A percentile compares a stretch with the other conserved stretches of the same genome.
Conservation (phyloP, 345 rosid species). For the Citrus sp. region DNA sequence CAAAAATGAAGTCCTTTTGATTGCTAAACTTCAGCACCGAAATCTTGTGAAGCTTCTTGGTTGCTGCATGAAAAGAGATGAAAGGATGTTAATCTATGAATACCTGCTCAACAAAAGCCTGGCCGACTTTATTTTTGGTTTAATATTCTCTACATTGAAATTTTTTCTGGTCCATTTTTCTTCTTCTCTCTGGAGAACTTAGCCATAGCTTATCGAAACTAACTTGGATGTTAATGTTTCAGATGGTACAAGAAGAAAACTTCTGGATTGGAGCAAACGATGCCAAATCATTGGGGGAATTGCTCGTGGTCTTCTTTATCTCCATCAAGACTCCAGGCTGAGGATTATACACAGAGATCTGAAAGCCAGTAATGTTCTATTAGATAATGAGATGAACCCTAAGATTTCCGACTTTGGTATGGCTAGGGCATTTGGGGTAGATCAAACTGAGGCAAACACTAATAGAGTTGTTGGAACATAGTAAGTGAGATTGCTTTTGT, state of each 20-base stretch:
- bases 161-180: background rate
- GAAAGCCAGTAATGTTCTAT: background rate
- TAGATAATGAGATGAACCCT: background rate
- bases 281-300: background rate
- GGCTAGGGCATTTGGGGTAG: background rate
- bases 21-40: constrained; percentile 38
- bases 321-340: background rate
- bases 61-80: constrained; percentile 28
- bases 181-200: too few species aligned
- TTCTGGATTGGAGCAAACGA: background rate
- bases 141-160: background rate
- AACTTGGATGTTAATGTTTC: too few species aligned
- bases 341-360: background rate
- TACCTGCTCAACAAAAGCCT: constrained; percentile 39
- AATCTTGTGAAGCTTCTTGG: constrained; percentile 41
- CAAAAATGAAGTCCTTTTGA: constrained; percentile 22
- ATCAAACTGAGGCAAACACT: background rate
- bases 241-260: background rate
- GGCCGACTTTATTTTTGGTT: constrained; percentile 37
- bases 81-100: constrained; percentile 32
- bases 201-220: too few species aligned
- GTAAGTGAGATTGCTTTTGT: background rate
- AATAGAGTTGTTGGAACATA: background rate
- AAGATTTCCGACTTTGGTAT: background rate
- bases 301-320: background rate